Evolutionary conservation across 1,139 yeast genomes (phyloP).

Genomic region (Saccharomycopsis hybrid): DNA sequence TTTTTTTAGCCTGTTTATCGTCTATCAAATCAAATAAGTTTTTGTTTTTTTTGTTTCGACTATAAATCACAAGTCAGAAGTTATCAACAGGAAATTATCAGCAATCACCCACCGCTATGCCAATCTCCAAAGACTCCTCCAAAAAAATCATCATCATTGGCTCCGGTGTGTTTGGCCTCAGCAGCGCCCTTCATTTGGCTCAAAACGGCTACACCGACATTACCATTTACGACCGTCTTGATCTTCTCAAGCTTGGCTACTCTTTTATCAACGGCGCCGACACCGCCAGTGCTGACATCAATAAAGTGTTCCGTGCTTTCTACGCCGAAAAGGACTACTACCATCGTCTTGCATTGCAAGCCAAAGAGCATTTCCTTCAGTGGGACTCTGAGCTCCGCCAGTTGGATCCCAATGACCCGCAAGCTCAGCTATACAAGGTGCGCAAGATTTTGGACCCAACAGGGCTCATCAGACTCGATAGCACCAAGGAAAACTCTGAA

Average conservation of each 20-base stretch:
- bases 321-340: slow-evolving; percentile 35
- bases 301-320: slow-evolving; percentile 36
- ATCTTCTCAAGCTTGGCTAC: slow-evolving; percentile 19
- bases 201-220: slow-evolving; percentile 27
- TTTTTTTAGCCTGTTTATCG: no score
- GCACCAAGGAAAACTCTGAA: no score
- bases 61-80: no score
- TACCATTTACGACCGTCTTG: slow-evolving; percentile 30
- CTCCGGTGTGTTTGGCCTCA: slow-evolving; percentile 42
- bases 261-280: slow-evolving; percentile 32
- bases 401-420: no score
- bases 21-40: no score
- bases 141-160: slow-evolving; percentile 34
- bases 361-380: slow-evolving; percentile 30
- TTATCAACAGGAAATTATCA: no score
- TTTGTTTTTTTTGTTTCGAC: no score
- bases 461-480: no score
- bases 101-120: not conserved
- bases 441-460: no score
- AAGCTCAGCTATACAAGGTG: no score
- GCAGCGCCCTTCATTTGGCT: slow-evolving; percentile 35
- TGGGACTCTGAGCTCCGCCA: slow-evolving; percentile 27
- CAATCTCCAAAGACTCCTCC: slow-evolving; percentile 23
- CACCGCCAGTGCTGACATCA: slow-evolving; percentile 37
- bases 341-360: slow-evolving; percentile 33